Conservation (phyloP, 2,329 filamentous ascomycete species). For the Aspergillus fumigatiaffinis region DNA sequence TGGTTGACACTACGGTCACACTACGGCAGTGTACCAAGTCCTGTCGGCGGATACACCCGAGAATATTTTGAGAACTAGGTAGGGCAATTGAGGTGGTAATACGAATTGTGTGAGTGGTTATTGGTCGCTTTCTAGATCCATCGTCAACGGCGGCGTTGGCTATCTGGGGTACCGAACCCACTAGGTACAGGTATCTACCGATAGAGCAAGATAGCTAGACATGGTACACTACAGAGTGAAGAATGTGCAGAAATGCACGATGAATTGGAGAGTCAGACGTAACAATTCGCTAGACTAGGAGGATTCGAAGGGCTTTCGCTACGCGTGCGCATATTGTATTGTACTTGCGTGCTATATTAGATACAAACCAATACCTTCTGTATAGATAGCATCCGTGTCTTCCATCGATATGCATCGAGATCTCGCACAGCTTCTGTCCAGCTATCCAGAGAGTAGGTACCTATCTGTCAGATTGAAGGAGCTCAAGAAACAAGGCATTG, state of each 20-base stretch:
- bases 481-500: neutral
- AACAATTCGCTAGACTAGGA: neutral
- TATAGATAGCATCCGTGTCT: neutral
- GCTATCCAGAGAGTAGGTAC: neutral
- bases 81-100: neutral
- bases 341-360: neutral
- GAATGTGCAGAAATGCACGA: too few relatives aligned
- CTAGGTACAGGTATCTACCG: constrained; percentile 6
- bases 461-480: neutral
- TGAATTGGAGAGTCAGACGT: too few relatives aligned
- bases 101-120: neutral
- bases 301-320: too few relatives aligned
- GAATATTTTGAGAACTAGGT: neutral
- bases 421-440: neutral
- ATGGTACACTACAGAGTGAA: neutral
- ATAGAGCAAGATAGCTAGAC: constrained; percentile 1
- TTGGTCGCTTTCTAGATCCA: neutral
- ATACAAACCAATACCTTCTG: neutral
- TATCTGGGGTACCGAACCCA: constrained; percentile 14
- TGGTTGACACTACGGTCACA: too few relatives aligned
- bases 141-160: constrained; percentile 2
- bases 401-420: neutral
- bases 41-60: neutral
- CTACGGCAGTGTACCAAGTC: too few relatives aligned
- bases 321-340: too few relatives aligned